phyloP scores from a whole-genome alignment of 164 flowering plant species.

The Malania oleifera region DNA sequence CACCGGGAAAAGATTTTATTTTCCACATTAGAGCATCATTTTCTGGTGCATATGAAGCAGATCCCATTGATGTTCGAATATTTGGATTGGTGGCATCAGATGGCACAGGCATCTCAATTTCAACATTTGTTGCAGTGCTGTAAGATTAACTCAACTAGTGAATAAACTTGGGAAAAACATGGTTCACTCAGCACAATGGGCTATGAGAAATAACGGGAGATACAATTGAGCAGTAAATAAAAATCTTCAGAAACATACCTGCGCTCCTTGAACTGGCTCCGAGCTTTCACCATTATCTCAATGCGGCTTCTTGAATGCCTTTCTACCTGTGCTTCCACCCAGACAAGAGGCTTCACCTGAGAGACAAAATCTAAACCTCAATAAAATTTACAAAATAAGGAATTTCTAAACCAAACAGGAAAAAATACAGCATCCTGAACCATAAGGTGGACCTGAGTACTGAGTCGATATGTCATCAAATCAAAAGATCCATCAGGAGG shows the following conservation, averaged over 20 bases:
- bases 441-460: constrained; percentile 65
- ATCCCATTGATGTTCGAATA: constrained; percentile 93
- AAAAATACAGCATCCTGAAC: neutral
- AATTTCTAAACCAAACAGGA: neutral
- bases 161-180: constrained; percentile 2
- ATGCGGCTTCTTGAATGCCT: constrained; percentile 91
- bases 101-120: constrained; percentile 84
- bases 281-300: constrained; percentile 85
- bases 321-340: constrained; percentile 99
- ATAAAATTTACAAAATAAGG: neutral
- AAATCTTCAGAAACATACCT: constrained; percentile 42
- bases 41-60: constrained; percentile 96
- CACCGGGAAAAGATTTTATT: constrained; percentile 95
- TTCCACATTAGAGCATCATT: constrained; percentile 87
- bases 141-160: constrained; percentile 13
- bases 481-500: constrained; percentile 99
- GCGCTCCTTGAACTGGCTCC: constrained; percentile 98
- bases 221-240: neutral
- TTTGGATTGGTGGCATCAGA: constrained; percentile 88
- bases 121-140: constrained; percentile 97
- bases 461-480: constrained; percentile 94
- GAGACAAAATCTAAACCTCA: constrained; percentile 5
- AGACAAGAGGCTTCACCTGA: constrained; percentile 91
- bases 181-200: neutral
- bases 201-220: neutral